phyloP scores from a whole-genome alignment of 177 flowering plant genomes.

The Vitis hybrid region DNA sequence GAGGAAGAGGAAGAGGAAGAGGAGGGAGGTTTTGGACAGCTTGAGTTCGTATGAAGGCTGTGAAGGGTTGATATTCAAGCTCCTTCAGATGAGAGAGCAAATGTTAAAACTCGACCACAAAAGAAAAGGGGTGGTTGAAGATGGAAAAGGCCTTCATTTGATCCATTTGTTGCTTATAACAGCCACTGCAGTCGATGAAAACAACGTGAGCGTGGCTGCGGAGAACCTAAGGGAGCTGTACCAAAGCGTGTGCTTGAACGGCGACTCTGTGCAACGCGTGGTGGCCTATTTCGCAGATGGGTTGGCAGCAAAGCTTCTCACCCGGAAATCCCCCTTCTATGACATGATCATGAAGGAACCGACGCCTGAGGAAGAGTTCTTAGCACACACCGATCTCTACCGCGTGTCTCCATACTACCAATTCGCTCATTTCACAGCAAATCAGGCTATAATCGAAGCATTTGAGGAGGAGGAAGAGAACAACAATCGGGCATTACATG shows the following conservation, averaged over 20 bases:
- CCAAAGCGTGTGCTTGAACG: conserved; percentile 36
- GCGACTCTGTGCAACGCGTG: conserved; percentile 66
- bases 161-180: conserved; percentile 60
- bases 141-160: conserved; percentile 58
- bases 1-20: conserved; percentile 32
- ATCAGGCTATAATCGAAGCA: conserved; percentile 68
- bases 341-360: conserved; percentile 57
- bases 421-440: conserved; percentile 80
- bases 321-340: conserved; percentile 53
- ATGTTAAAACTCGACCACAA: conserved; percentile 46
- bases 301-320: conserved; percentile 53
- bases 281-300: conserved; percentile 75
- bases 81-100: conserved; percentile 56
- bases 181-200: conserved; percentile 53
- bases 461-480: conserved; percentile 48
- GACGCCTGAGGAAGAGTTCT: conserved; percentile 49
- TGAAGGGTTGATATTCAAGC: conserved; percentile 48
- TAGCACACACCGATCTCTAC: conserved; percentile 55
- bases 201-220: conserved; percentile 24
- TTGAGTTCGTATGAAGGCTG: conserved; percentile 15
- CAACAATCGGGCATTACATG: conserved; percentile 48
- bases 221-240: conserved; percentile 52
- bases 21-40: conserved; percentile 1
- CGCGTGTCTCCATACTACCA: conserved; percentile 68
- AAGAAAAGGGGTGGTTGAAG: conserved; percentile 27